Conservation (phyloP, 495 filamentous ascomycete genomes). For the Trichoderma virens region DNA sequence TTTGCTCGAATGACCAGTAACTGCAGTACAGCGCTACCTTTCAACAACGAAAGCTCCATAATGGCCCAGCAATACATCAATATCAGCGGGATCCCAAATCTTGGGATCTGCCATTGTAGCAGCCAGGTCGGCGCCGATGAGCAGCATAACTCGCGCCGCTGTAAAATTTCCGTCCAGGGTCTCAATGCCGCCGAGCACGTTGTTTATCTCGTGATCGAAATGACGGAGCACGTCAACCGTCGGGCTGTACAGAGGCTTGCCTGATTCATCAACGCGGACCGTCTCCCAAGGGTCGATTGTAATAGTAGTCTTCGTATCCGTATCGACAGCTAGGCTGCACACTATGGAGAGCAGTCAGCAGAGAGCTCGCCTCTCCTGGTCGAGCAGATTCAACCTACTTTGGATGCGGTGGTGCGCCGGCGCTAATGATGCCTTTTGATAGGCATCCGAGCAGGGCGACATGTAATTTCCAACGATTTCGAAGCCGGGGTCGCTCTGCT, state of each 20-base stretch:
- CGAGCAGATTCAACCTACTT: conserved; percentile 65
- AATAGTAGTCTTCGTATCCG: conserved; percentile 21
- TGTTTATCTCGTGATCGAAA: conserved; percentile 83
- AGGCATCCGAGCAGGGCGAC: conserved; percentile 69
- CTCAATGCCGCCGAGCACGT: conserved; percentile 64
- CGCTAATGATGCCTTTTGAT: conserved; percentile 85
- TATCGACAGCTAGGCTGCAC: conserved; percentile 31
- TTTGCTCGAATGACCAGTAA: background rate
- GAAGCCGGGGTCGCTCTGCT: conserved; percentile 62
- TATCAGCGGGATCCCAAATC: conserved; percentile 75
- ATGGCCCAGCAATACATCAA: conserved; percentile 78
- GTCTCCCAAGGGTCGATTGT: conserved; percentile 27
- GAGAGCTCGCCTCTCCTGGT: background rate
- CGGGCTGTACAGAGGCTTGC: conserved; percentile 73
- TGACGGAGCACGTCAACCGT: conserved; percentile 86
- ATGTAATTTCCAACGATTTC: conserved; percentile 83
- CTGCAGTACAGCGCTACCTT: conserved; percentile 42
- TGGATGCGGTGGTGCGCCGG: conserved; percentile 56
- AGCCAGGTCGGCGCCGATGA: conserved; percentile 77
- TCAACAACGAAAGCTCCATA: conserved; percentile 89
- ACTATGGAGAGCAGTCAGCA: background rate
- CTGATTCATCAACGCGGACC: conserved; percentile 39
- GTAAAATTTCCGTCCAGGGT: conserved; percentile 46
- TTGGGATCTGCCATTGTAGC: conserved; percentile 66
- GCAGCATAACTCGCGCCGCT: conserved; percentile 59